Evolutionary conservation across 2,329 filamentous ascomycete genomes (phyloP).

Genomic region (Furcasterigmium furcatum): DNA sequence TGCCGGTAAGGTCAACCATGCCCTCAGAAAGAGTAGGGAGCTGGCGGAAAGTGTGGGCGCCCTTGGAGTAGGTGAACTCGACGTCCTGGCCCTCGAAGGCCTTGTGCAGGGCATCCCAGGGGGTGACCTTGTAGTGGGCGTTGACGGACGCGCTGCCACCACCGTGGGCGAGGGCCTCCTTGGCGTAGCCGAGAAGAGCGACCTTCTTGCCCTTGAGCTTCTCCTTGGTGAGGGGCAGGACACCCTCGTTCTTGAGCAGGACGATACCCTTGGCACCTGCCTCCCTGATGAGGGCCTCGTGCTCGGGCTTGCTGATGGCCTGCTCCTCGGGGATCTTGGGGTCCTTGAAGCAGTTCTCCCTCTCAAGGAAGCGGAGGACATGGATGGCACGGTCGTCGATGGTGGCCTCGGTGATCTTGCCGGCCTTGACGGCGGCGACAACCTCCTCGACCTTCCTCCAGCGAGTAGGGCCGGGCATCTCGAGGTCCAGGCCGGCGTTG

Average conservation of each 20-base stretch:
- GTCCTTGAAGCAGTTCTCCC: constrained; percentile 2
- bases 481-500: constrained; percentile 27
- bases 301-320: constrained; percentile 13
- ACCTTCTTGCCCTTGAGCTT: constrained; percentile 36
- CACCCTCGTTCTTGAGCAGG: constrained; percentile 67
- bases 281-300: constrained; percentile 10
- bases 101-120: constrained; percentile 22
- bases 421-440: constrained; percentile 1
- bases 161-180: constrained; percentile 25
- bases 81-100: constrained; percentile 13
- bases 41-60: constrained; percentile 24
- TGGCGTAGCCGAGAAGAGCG: constrained; percentile 52
- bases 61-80: constrained; percentile 17
- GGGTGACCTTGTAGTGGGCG: constrained; percentile 25
- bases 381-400: constrained; percentile 3
- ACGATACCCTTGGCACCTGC: constrained; percentile 65
- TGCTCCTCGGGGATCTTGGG: constrained; percentile 5
- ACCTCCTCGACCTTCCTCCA: constrained; percentile 15
- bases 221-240: constrained; percentile 53
- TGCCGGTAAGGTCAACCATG: constrained; percentile 10
- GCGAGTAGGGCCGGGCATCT: constrained; percentile 34
- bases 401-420: constrained; percentile 1
- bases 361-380: constrained; percentile 4
- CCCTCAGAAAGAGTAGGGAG: constrained; percentile 24
- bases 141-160: constrained; percentile 27